Evolutionary conservation across 2,329 filamentous ascomycete genomes (phyloP).

Genomic region (Arthrinium phaeospermum): DNA sequence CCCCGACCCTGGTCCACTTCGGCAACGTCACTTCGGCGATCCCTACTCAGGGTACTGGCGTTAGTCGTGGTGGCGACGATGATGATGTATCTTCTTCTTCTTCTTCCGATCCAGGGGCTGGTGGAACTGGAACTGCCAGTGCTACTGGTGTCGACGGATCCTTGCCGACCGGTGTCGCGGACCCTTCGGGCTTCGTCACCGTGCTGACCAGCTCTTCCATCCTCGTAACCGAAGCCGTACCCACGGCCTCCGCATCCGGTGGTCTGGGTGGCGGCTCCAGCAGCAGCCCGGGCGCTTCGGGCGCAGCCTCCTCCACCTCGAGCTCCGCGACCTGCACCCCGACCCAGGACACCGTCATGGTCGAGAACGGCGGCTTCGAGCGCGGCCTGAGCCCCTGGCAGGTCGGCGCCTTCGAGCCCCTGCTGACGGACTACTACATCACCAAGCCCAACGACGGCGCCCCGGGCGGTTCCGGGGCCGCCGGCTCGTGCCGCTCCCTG

Average conservation of each 20-base stretch:
- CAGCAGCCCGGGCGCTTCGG: neutral
- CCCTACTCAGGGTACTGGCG: neutral
- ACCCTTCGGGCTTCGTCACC: neutral
- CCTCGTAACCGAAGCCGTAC: neutral
- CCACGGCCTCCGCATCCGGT: neutral
- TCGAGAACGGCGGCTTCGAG: constrained; percentile 16
- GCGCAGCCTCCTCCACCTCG: neutral
- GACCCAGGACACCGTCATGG: neutral
- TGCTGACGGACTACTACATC: constrained; percentile 14
- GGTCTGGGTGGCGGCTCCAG: neutral
- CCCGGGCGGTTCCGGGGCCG: neutral
- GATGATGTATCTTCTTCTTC: neutral
- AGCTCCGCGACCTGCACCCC: neutral
- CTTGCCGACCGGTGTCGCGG: neutral
- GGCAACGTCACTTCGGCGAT: neutral
- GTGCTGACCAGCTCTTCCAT: neutral
- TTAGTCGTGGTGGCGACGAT: neutral
- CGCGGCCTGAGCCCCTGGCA: constrained; percentile 1
- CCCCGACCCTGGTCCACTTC: neutral
- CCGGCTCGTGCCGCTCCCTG: neutral
- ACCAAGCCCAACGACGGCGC: neutral
- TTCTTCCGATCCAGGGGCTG: neutral
- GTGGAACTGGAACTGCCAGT: neutral
- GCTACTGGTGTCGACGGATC: neutral
- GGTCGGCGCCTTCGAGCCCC: constrained; percentile 4